Conservation (phyloP, 495 filamentous ascomycete genomes). For the Venustampulla echinocandica region DNA sequence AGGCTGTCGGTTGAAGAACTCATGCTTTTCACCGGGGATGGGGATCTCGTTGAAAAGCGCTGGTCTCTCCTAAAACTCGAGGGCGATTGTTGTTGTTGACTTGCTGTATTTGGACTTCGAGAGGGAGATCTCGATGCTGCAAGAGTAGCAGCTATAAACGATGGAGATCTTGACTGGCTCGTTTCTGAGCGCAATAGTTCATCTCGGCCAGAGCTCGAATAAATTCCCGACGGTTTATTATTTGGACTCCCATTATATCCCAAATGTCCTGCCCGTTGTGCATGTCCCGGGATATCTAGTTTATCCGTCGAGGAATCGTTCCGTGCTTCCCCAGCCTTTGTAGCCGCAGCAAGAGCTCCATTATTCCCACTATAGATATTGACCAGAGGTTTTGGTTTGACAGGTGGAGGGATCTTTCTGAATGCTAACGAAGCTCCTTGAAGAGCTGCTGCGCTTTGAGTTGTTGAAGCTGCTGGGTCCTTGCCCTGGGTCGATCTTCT, state of each 20-base stretch:
- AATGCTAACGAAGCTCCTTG: conserved; percentile 20
- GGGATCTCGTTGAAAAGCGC: conserved; percentile 10
- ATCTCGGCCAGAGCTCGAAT: conserved; percentile 3
- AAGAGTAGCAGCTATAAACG: conserved; percentile 46
- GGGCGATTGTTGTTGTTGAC: conserved; percentile 8
- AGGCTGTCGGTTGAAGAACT: conserved; percentile 21
- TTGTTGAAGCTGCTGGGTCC: conserved; percentile 1
- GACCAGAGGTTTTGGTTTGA: conserved; percentile 19
- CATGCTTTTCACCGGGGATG: conserved; percentile 15
- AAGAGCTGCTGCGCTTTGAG: conserved; percentile 8
- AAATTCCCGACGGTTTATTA: conserved; percentile 6
- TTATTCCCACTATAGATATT: conserved; percentile 14
- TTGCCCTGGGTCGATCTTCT: neutral
- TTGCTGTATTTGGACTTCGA: conserved; percentile 29
- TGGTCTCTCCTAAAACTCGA: conserved; percentile 1
- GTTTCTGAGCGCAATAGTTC: conserved; percentile 7
- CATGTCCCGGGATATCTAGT: neutral
- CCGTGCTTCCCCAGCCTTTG: conserved; percentile 5
- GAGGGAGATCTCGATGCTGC: conserved; percentile 44
- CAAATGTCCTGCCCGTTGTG: neutral
- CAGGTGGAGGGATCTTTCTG: conserved; percentile 13
- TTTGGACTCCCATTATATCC: no score
- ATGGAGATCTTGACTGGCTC: conserved; percentile 33
- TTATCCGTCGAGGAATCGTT: neutral
- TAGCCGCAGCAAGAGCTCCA: conserved; percentile 19